Base-by-base conservation (phyloP, 202 grass and related monocot genomes). In the Panicum virgatum region DNA sequence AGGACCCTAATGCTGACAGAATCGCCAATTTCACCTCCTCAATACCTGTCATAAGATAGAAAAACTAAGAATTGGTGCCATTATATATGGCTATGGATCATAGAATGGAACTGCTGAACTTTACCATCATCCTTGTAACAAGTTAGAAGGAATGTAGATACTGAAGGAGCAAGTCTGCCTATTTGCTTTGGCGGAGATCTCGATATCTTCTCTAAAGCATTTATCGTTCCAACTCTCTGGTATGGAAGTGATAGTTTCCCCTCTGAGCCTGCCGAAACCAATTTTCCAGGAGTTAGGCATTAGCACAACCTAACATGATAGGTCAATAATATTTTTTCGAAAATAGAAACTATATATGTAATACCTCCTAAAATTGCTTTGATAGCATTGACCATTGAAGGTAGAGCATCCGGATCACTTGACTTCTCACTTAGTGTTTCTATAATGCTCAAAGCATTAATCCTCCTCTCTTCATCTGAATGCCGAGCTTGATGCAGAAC, bases 51-150 rank as follows among this genome's bases (percentile, higher is more conserved):
- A 91, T 84, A 71, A 78, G 36, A 73, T 84, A 77, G 46, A 45
- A 67, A 76, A 82, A 66, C 4, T 74, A 74, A 68, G 44, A 86
- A 78, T 39, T 39, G 60, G 75, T 50, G 45, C 15, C 18, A 50
- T 39, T 80, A 67, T 36, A 69, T 70, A 32, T 88, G 53, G 64
- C 36, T 86, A 80, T 68, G 4, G 58, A 94, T 43, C 51, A 34
- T 74, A 70, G 27, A 91, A 81, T 80, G 70, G 32, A 69, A 76
- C 43, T 57, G 26, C 53, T 84, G 30, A 67, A 56, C 66, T 84
- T 89, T 86, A 98, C 96, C 96, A 83, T 98, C 92, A 51, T 91
- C 88, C 85, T 92, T 95, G 70, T 98, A 98, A 84, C 88, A 95
- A 12, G 19, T 84, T 59, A 93, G 47, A 85, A 98, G 96, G 68